Evolutionary conservation across 2,329 filamentous ascomycete genomes (phyloP).

Genomic region (Pseudopyricularia cyperi): DNA sequence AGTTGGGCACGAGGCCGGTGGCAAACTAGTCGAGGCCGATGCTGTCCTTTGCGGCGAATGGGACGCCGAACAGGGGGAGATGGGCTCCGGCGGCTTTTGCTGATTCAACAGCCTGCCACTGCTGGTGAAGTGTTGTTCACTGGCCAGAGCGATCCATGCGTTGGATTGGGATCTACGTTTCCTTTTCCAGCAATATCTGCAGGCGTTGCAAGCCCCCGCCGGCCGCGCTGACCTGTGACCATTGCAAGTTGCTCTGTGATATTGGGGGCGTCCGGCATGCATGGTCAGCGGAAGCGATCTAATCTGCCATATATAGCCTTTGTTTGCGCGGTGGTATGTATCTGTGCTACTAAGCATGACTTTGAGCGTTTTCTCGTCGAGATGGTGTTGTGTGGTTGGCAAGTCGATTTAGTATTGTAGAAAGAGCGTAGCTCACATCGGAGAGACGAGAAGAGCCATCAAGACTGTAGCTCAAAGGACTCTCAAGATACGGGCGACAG

Average conservation of each 20-base stretch:
- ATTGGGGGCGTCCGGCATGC: neutral
- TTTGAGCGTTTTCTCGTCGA: neutral
- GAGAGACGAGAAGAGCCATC: too few species aligned
- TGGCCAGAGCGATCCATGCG: neutral
- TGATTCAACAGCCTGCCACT: neutral
- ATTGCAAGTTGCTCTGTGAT: neutral
- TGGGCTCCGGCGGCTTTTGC: neutral
- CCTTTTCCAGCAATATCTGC: neutral
- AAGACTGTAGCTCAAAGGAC: too few species aligned
- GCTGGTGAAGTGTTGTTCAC: neutral
- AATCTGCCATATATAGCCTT: neutral
- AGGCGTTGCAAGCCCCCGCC: neutral
- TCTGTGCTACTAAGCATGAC: neutral
- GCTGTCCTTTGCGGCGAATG: constrained; percentile 43
- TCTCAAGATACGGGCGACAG: too few species aligned
- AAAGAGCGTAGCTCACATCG: too few species aligned
- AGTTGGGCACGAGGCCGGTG: constrained; percentile 37
- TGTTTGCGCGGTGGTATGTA: neutral
- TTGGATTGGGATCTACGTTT: neutral
- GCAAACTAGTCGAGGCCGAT: constrained; percentile 50
- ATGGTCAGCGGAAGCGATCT: neutral
- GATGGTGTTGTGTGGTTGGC: too few species aligned
- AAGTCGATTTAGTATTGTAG: too few species aligned
- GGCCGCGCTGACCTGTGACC: neutral
- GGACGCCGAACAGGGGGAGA: constrained; percentile 36